Conservation (phyloP, 192 early-diverging fungal species). For the Rhizophagus prolifer region DNA sequence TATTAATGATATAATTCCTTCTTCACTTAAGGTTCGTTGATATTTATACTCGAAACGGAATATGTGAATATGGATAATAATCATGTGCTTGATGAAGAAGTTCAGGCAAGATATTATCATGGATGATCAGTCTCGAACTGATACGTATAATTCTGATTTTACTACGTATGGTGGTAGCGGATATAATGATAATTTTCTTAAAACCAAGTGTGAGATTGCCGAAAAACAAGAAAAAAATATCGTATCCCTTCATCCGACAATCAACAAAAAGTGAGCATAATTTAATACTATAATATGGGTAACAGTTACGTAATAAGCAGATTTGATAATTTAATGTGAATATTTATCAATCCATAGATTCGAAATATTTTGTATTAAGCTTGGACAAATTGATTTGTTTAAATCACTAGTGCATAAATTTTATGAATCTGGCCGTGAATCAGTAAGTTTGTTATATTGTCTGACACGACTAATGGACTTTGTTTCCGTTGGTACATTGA, state of each 20-base stretch:
- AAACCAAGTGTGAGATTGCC: neutral
- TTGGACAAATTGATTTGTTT: neutral
- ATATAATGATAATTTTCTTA: neutral
- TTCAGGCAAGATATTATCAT: neutral
- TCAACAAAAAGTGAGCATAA: neutral
- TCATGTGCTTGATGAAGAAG: neutral
- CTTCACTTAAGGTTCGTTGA: constrained; percentile 13
- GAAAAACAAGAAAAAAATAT: neutral
- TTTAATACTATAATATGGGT: neutral
- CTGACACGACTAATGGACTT: neutral
- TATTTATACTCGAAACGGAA: neutral
- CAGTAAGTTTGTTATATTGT: neutral
- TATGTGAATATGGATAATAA: constrained; percentile 16
- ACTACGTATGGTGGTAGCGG: neutral
- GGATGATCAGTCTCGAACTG: neutral
- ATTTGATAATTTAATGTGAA: neutral
- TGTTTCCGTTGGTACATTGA: too few species aligned
- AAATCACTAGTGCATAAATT: neutral
- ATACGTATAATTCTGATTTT: neutral
- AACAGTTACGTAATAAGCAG: neutral
- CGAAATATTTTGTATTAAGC: neutral
- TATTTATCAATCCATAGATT: neutral
- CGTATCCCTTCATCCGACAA: neutral
- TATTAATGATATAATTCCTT: neutral
- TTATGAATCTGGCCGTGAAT: neutral